A percentile compares a stretch with the other conserved stretches of the same genome.
Evolutionary conservation across 495 filamentous ascomycete genomes (phyloP).

Genomic region (Tuber borchii): DNA sequence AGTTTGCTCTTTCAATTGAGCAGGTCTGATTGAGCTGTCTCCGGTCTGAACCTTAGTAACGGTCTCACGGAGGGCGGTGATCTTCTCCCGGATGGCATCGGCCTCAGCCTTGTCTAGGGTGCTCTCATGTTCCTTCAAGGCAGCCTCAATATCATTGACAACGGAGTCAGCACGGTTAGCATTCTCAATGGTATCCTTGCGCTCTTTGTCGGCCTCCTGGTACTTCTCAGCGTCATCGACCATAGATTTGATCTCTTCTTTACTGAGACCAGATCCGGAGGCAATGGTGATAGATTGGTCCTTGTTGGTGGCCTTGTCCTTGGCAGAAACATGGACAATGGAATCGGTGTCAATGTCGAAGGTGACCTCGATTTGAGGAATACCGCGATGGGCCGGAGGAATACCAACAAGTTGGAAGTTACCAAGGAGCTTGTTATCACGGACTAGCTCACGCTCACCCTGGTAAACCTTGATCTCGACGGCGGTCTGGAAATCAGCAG

Average conservation of each 20-base stretch:
- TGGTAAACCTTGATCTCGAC: slow-evolving; percentile 99
- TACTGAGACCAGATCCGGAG: slow-evolving; percentile 94
- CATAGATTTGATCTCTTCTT: slow-evolving; percentile 91
- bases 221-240: slow-evolving; percentile 97
- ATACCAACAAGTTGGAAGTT: slow-evolving; percentile 99
- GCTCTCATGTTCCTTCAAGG: slow-evolving; percentile 90
- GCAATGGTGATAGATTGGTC: slow-evolving; percentile 99
- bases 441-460: slow-evolving; percentile 98
- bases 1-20: slow-evolving; percentile 93
- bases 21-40: slow-evolving; percentile 74
- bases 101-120: slow-evolving; percentile 95
- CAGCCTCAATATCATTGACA: slow-evolving; percentile 96
- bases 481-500: slow-evolving; percentile 97
- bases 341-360: slow-evolving; percentile 99
- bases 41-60: slow-evolving; percentile 91
- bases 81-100: slow-evolving; percentile 89
- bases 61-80: slow-evolving; percentile 76
- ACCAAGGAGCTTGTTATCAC: slow-evolving; percentile 96
- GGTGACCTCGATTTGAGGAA: slow-evolving; percentile 96
- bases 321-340: slow-evolving; percentile 96
- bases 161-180: slow-evolving; percentile 97
- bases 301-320: slow-evolving; percentile 99
- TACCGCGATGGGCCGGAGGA: slow-evolving; percentile 93
- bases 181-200: slow-evolving; percentile 86
- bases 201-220: slow-evolving; percentile 89